Percentiles rank a stretch among this genome's conserved stretches.
Evolutionary conservation across 495 filamentous ascomycete species (phyloP).

Genomic region (Aspergillus coremiiformis): DNA sequence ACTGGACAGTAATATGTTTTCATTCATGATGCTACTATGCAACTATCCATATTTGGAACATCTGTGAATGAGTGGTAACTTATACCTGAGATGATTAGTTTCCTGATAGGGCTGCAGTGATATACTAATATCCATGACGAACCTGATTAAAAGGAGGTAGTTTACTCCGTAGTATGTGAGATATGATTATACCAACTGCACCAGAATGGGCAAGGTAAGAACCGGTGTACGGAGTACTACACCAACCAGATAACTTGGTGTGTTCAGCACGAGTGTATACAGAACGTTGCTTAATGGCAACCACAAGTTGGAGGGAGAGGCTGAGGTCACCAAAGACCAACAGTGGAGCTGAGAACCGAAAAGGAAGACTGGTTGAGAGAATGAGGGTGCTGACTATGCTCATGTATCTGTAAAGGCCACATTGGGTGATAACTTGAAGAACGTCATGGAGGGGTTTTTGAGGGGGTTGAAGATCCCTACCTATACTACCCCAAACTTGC

Average conservation of each 20-base stretch:
- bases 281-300: too few relatives aligned
- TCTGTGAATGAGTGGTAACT: too few relatives aligned
- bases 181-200: not conserved
- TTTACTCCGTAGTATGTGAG: not conserved
- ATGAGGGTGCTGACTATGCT: not conserved
- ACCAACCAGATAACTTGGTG: too few relatives aligned
- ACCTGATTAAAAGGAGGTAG: not conserved
- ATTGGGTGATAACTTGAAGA: too few relatives aligned
- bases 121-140: not conserved
- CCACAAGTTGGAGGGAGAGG: too few relatives aligned
- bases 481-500: slow-evolving; percentile 27
- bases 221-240: not conserved
- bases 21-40: not conserved
- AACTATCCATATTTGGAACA: too few relatives aligned
- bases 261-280: too few relatives aligned
- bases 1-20: not conserved
- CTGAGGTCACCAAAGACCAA: not conserved
- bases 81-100: too few relatives aligned
- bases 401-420: not conserved
- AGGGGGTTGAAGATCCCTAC: too few relatives aligned
- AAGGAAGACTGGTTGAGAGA: not conserved
- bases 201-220: not conserved
- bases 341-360: not conserved
- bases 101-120: too few relatives aligned
- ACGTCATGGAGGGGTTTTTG: too few relatives aligned